Conservation (phyloP, 106 monocot genomes). For the Allium sativum region DNA sequence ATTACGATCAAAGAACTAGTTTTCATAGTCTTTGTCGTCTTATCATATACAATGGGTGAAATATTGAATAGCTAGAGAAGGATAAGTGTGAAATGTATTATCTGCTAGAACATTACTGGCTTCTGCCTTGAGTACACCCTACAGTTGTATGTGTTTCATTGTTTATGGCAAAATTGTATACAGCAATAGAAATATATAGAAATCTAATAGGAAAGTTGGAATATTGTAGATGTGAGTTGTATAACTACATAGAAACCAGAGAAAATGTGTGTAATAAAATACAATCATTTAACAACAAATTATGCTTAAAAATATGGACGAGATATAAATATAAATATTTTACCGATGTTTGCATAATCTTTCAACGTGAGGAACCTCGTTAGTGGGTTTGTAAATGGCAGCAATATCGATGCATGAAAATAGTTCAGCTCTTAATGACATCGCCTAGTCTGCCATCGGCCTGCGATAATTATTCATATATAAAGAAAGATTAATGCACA, state of each 20-base stretch:
- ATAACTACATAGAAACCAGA: no score
- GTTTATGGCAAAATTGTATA: no score
- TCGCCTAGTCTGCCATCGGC: conserved; percentile 90
- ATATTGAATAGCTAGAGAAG: conserved; percentile 70
- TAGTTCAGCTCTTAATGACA: conserved; percentile 54
- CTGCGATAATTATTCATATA: conserved; percentile 25
- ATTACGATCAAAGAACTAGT: conserved; percentile 98
- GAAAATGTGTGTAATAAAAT: no score
- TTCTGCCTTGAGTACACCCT: conserved; percentile 75
- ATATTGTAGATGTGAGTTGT: no score
- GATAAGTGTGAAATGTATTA: conserved; percentile 63
- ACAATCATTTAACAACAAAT: no score
- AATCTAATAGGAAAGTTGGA: no score
- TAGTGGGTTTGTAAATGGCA: conserved; percentile 77
- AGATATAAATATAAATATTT: no score
- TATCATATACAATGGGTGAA: conserved; percentile 93
- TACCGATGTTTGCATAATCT: no score
- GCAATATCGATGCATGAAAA: conserved; percentile 91
- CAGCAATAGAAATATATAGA: no score
- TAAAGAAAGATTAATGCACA: not conserved
- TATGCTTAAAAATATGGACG: no score
- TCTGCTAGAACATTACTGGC: conserved; percentile 74
- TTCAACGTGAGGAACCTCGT: conserved; percentile 95
- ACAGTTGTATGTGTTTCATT: no score
- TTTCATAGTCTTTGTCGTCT: conserved; percentile 99